Base-by-base conservation (phyloP, 2,329 filamentous ascomycete genomes). In the Aspergillus pseudoviridinutans region DNA sequence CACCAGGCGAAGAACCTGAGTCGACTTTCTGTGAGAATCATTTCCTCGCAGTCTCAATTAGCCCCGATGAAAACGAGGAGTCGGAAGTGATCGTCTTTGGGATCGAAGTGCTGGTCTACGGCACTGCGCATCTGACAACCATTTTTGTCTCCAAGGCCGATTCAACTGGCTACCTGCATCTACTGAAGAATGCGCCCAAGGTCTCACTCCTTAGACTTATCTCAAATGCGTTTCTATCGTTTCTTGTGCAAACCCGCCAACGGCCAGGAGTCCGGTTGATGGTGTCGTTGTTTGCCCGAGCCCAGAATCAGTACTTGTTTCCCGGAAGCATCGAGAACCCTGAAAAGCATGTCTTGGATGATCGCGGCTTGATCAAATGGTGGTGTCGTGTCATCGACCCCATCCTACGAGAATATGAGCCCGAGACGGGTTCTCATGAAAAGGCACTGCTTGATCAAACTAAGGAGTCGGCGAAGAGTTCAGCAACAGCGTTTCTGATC, bases 61-160 rank as follows among this genome's bases (percentile, higher is more conserved):
- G 67, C 49, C 53, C 68, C 58, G 56, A 65, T 3, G 61, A 67
- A 28, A 59, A 57, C 44, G 59, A 66, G 47, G 66, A 59, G 3
- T 58, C 76, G 22, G 80, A 86, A 60, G 81, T 95, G 1, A 77
- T 97, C 6, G 82, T 93, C 8, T 87, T 96, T 58, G 93, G 89
- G 17, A 82, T 99, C 61, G 94, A 99, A 71, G 81, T 97, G 53
- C 82, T 94, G 66, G 84, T 99, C 59, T 99, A 95, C 75, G 89
- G 87, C 0, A 96, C 92, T 0, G 83, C 84, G 49, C 83, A 84
- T 65, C 84, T 91, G 25, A 96, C 89, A 1, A 97, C 90, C 3
- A 83, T 97, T 54, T 99, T 99, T 72, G 88, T 99, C 25, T 93
- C 92, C 61, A 99, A 99, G 75, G 94, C 94, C 51, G 94, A 99